A percentile compares a stretch with the other conserved stretches of the same genome.
These are phyloP conservation scores for Byssoonygena ceratinophila DNA, from an alignment of 2,329 filamentous ascomycete genomes.

Conservation along the genomic window DNA sequence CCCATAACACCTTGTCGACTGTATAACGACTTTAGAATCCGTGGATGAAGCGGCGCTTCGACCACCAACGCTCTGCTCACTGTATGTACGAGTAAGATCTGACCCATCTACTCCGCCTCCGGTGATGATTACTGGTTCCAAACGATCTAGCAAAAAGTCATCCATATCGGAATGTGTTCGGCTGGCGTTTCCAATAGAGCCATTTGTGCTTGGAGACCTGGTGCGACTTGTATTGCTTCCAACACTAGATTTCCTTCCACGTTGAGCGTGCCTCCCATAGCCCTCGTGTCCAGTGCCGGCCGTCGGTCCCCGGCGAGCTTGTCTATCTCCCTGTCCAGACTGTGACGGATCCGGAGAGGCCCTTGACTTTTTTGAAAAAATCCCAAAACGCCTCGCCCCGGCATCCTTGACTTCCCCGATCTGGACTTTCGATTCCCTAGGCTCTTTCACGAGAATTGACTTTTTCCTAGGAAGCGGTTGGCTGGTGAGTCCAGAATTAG, in stretches of 20 bases:
- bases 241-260: slow-evolving; percentile 36
- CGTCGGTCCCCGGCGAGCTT: slow-evolving; percentile 61
- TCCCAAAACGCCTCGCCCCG: slow-evolving; percentile 57
- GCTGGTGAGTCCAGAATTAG: slow-evolving; percentile 21
- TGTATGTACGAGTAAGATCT: slow-evolving; percentile 30
- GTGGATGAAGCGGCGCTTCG: slow-evolving; percentile 25
- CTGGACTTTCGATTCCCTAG: slow-evolving; percentile 24
- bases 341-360: slow-evolving; percentile 43
- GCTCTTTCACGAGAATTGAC: slow-evolving; percentile 17
- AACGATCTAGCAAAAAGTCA: slow-evolving; percentile 38
- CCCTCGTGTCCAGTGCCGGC: slow-evolving; percentile 89
- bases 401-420: slow-evolving; percentile 24
- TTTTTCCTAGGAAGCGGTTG: slow-evolving; percentile 21
- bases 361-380: slow-evolving; percentile 67
- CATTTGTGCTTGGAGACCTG: slow-evolving; percentile 34
- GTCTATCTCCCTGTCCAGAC: slow-evolving; percentile 49
- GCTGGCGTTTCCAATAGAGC: slow-evolving; percentile 35
- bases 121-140: slow-evolving; percentile 42
- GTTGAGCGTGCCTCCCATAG: slow-evolving; percentile 40
- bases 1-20: slow-evolving; percentile 21
- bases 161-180: slow-evolving; percentile 36
- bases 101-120: slow-evolving; percentile 34
- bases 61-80: slow-evolving; percentile 32
- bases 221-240: slow-evolving; percentile 33
- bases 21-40: slow-evolving; percentile 18